These are phyloP conservation scores for Viola pubescens DNA, from an alignment of 441 rosid species.

Conservation along the genomic window DNA sequence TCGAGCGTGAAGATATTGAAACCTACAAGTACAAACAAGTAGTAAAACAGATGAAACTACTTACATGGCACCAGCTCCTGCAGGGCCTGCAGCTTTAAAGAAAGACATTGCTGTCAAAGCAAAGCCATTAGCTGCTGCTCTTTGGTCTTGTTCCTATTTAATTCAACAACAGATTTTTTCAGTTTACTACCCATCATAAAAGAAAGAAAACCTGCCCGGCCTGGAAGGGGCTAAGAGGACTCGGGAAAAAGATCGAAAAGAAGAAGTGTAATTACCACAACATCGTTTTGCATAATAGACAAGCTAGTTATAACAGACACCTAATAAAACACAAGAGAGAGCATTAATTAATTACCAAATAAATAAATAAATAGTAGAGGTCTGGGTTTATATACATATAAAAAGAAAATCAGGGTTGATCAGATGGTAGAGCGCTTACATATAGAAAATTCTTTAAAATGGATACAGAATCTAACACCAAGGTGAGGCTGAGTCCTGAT, in stretches of 20 bases:
- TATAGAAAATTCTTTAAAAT: conserved; percentile 52
- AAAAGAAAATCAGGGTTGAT: not conserved
- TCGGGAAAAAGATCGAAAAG: conserved; percentile 6
- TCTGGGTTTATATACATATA: too few relatives aligned
- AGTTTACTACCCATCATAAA: not conserved
- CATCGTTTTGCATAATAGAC: conserved; percentile 63
- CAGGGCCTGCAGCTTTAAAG: conserved; percentile 66
- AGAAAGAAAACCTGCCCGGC: not conserved
- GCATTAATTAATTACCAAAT: too few relatives aligned
- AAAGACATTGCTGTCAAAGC: conserved; percentile 65
- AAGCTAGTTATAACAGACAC: conserved; percentile 46
- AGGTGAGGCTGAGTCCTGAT: conserved; percentile 46
- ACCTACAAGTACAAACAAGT: too few relatives aligned
- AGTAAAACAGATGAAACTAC: conserved; percentile 11
- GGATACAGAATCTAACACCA: conserved; percentile 57
- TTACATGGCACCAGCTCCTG: conserved; percentile 58
- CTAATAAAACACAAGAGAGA: conserved; percentile 22
- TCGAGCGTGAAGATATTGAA: too few relatives aligned
- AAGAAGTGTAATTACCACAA: conserved; percentile 42
- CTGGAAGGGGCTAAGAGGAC: too few relatives aligned
- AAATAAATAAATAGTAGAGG: too few relatives aligned
- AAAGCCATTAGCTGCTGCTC: conserved; percentile 81
- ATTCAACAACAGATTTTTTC: not conserved
- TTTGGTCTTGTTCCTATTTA: conserved; percentile 65
- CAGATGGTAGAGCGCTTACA: conserved; percentile 33